Evolutionary conservation across 495 filamentous ascomycete species (phyloP), one percentile per base, ranked within the genome.

Genomic region (Penicillium maclennaniae): DNA sequence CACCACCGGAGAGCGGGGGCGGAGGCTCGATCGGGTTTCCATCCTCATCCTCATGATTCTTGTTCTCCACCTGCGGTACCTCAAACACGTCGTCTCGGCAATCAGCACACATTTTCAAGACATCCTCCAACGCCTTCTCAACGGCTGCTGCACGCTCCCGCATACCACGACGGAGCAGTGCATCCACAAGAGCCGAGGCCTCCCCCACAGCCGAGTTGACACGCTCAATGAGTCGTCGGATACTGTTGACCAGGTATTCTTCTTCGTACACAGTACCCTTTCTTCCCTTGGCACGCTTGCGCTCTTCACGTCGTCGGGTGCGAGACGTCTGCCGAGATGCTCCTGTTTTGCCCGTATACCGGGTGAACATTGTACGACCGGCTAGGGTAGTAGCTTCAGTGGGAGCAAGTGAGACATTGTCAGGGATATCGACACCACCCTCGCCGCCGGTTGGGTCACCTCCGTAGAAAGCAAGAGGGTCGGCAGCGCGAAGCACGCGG

Each of bases 251-350:
- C 10, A 98, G 78, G 66, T 98, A 97, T 69, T 97, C 93, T 67
- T 97, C 93, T 62, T 98, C 93, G 65, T 97, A 98, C 5, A 98
- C 87, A 39, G 86, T 96, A 15, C 93, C 93, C 77, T 97, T 96
- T 68, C 95, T 89, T 14, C 93, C 93, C 23, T 89, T 79, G 0
- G 93, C 93, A 7, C 91, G 81, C 82, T 98, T 98, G 61, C 95
- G 85, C 77, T 98, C 93, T 67, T 97, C 93, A 15, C 88, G 76
- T 15, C 84, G 77, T 15, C 90, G 80, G 53, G 92, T 96, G 75
- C 89, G 91, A 45, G 83, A 86, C 26, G 90, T 95, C 43, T 84
- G 83, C 9, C 90, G 79, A 17, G 87, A 86, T 1, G 83, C 76
- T 8, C 61, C 67, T 2, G 93, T 96, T 21, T 86, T 87, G 1